These are phyloP conservation scores for Cicer bijugum DNA, from an alignment of 306 rosid species.

Conservation along the genomic window DNA sequence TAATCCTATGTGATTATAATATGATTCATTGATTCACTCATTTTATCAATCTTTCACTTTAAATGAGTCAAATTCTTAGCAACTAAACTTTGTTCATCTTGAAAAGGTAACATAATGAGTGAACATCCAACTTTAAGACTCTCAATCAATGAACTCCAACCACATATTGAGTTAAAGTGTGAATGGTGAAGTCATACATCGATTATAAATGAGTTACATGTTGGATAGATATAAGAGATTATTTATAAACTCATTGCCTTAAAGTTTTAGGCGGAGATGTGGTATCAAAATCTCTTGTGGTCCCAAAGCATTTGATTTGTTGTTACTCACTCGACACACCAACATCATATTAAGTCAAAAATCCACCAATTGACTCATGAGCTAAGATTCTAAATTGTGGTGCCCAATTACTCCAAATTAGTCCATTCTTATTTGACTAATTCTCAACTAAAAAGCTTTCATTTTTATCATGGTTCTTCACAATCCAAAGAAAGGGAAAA, in stretches of 20 bases:
- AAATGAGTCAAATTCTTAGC: background rate
- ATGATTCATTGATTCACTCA: too few species aligned
- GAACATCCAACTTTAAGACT: conserved; percentile 23
- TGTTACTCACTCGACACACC: too few species aligned
- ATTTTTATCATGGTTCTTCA: background rate
- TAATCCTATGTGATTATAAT: too few species aligned
- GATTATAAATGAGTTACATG: too few species aligned
- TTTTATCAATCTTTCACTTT: too few species aligned
- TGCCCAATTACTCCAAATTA: conserved; percentile 41
- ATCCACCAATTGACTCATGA: conserved; percentile 46
- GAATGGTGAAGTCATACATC: too few species aligned
- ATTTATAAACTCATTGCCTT: too few species aligned
- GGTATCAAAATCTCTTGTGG: too few species aligned
- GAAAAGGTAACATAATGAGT: conserved; percentile 44
- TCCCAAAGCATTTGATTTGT: too few species aligned
- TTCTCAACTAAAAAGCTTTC: conserved; percentile 23
- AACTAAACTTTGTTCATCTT: conserved; percentile 33
- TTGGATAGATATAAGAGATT: too few species aligned
- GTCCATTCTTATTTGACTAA: background rate
- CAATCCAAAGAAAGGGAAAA: conserved; percentile 6
- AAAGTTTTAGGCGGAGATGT: too few species aligned
- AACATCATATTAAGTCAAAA: conserved; percentile 46
- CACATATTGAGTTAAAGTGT: background rate
- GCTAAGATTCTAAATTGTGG: conserved; percentile 46
- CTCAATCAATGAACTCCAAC: conserved; percentile 45